These are phyloP conservation scores for Candida parachauliodes DNA, from an alignment of 805 yeast species.

Conservation along the genomic window DNA sequence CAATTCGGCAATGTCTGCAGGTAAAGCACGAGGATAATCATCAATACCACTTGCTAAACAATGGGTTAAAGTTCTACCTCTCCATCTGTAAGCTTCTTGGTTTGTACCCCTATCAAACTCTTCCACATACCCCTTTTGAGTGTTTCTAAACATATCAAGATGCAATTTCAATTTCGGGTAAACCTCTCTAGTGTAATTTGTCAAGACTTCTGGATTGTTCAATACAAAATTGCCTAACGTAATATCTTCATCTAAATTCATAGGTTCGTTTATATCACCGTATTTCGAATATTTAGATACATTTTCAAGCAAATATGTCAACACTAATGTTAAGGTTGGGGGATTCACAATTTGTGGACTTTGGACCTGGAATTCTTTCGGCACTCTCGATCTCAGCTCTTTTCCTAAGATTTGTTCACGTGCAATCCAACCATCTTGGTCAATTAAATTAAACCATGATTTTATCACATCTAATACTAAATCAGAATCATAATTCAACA, in stretches of 20 bases:
- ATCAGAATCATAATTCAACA: slow-evolving; percentile 79
- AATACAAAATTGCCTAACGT: slow-evolving; percentile 52
- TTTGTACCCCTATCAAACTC: slow-evolving; percentile 59
- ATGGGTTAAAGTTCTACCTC: slow-evolving; percentile 82
- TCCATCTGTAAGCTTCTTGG: slow-evolving; percentile 82
- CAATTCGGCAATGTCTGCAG: slow-evolving; percentile 83
- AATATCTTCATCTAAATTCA: slow-evolving; percentile 15
- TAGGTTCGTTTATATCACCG: slow-evolving; percentile 29
- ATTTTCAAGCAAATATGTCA: slow-evolving; percentile 51
- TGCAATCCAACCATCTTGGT: slow-evolving; percentile 94
- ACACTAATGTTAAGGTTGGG: slow-evolving; percentile 81
- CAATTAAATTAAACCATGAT: slow-evolving; percentile 86
- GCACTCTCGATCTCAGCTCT: slow-evolving; percentile 87
- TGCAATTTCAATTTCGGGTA: slow-evolving; percentile 77
- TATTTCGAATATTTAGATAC: slow-evolving; percentile 12
- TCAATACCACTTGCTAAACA: slow-evolving; percentile 92
- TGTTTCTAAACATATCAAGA: slow-evolving; percentile 77
- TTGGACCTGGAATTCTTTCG: slow-evolving; percentile 77
- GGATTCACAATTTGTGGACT: slow-evolving; percentile 92
- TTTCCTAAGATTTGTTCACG: slow-evolving; percentile 91
- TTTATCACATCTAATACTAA: slow-evolving; percentile 72
- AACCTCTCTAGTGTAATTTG: slow-evolving; percentile 55
- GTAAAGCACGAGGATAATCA: slow-evolving; percentile 85
- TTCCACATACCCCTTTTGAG: slow-evolving; percentile 72
- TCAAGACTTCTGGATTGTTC: slow-evolving; percentile 54